Evolutionary conservation across 108 stramenopile species (phyloP).

Genomic region (Hondaea fermentalgiana): DNA sequence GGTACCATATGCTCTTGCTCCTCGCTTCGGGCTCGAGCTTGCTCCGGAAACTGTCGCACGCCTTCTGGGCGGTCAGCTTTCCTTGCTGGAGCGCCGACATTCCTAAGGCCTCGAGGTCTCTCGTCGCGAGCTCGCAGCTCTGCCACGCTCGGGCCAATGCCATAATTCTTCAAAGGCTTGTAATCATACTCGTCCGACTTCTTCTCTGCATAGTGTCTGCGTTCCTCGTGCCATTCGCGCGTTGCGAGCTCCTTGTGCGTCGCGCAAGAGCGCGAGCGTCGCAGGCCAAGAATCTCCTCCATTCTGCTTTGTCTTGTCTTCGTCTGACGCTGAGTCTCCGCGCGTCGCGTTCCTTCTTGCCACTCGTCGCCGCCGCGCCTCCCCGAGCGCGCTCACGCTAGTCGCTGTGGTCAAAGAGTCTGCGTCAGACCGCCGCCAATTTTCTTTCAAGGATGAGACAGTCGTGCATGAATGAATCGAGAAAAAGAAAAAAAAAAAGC

Average conservation of each 20-base stretch:
- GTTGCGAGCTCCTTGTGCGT: background rate
- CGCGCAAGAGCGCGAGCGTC: background rate
- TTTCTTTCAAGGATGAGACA: too few relatives aligned
- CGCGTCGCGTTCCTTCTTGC: too few relatives aligned
- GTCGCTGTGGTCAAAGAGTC: too few relatives aligned
- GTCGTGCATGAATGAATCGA: too few relatives aligned
- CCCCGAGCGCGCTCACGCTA: too few relatives aligned
- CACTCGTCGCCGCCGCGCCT: too few relatives aligned
- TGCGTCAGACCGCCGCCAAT: too few relatives aligned
- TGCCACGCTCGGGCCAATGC: background rate
- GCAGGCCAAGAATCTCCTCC: background rate
- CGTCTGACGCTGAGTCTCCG: too few relatives aligned
- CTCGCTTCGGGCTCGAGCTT: background rate
- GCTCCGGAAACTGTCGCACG: background rate
- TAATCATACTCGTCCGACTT: background rate
- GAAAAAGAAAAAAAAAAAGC: too few relatives aligned
- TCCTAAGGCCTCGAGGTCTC: background rate
- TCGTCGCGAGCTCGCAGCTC: background rate
- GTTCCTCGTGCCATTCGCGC: background rate
- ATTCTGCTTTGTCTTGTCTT: background rate
- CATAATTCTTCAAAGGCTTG: background rate
- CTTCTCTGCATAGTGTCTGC: background rate
- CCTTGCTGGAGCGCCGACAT: background rate
- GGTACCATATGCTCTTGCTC: background rate
- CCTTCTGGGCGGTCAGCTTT: background rate